Base-by-base conservation (phyloP, 2,329 filamentous ascomycete species). In the Penicillium sp. region DNA sequence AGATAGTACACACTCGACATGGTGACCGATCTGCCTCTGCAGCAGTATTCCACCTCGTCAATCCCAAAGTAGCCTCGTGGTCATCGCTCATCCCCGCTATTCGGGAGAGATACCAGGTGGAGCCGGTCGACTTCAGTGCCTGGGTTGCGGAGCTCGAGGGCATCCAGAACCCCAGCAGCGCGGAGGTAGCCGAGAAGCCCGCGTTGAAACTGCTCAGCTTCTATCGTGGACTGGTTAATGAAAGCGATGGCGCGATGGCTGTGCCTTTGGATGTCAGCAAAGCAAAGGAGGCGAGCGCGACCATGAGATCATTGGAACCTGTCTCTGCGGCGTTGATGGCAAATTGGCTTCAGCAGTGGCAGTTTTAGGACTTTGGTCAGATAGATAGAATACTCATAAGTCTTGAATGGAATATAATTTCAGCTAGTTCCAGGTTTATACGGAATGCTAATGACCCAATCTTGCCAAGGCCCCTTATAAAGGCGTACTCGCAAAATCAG, bases 151-250 rank as follows among this genome's bases (percentile, higher is more conserved):
- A 63, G 16, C 63, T 80, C 20, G 71, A 75, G 47, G 50, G 68
- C 47, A 75, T 73, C 45, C 57, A 64, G 31, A 63, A 65, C 0
- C 57, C 61, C 4, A 64, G 58, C 13, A 66, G 62, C 18, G 63
- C 67, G 3, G 64, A 70, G 11, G 50, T 77, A 0, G 66, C 66
- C 2, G 65, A 59, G 44, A 78, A 78, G 53, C 76, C 77, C 0
- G 77, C 70, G 2, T 55, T 78, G 22, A 80, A 79, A 66, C 59
- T 80, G 38, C 54, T 79, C 0, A 73, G 75, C 37, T 74, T 75
- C 28, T 80, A 77, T 55, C 64, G 62, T 31, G 63, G 57, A 1
- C 63, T 73, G 56, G 59, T 57, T 11, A 49, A 42, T 4, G 62
- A 50, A 1, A 47, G 50, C 1, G 13, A 46, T 26, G 62, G 50